Base-by-base conservation (phyloP, 495 filamentous ascomycete genomes). In the Aspergillus wentii region DNA sequence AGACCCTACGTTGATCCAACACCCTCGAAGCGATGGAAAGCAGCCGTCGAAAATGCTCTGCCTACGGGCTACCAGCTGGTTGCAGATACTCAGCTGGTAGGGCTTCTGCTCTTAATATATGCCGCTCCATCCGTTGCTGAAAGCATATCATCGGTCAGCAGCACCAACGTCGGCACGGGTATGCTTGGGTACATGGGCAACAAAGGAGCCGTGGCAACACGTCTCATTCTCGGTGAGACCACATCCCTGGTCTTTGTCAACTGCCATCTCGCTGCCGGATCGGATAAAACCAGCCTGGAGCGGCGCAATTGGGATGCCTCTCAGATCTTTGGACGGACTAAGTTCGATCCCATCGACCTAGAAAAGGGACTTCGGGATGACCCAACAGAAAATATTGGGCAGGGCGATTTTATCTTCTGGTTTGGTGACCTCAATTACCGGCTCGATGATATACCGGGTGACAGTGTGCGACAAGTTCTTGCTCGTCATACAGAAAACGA, bases 391-490 rank as follows among this genome's bases (percentile, higher is more conserved):
- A 66, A 62, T n/a, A 82, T 99, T 43, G 89, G 88, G 1, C 82
- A 88, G 31, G 88, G 91, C 43, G 92, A 97, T 55, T 90, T 95
- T 61, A 75, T 82, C 1, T 95, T 97, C 49, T 96, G 90, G 87
- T 88, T 94, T 56, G 94, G 94, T 15, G 94, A 99, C 60, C 71
- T 99, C 7, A 99, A 99, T 59, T 99, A 95, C 51, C 75, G 94
- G 22, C 69, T 99, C 1, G 88, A 95, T 30, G 83, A 81, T 31
- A 78, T 97, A 4, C 84, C 92, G 0, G 88, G 86, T 1, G 86
- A 87, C 32, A 94, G 96, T 59, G 91, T 99, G 21, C 76, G 94
- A 16, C 76, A 81, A 34, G 74, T 96, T 5, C 73, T 99, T 18
- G 82, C 80, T 61, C 72, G 94, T 14, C 89, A 96, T 55, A 83